Conservation (phyloP, 2,329 filamentous ascomycete species). For the Colletotrichum limetticola region DNA sequence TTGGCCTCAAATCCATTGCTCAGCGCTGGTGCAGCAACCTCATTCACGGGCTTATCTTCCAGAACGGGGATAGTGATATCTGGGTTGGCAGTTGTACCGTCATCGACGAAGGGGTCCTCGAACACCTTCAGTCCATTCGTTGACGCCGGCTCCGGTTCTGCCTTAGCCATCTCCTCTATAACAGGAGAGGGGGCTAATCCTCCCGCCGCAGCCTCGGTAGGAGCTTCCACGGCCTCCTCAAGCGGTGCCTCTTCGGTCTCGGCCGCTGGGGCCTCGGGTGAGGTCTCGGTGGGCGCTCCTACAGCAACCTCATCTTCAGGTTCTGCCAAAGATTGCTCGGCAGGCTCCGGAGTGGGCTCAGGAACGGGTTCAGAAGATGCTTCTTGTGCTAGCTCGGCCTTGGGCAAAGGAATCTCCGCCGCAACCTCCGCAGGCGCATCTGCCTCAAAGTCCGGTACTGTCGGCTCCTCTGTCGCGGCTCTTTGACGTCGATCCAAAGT, state of each 20-base stretch:
- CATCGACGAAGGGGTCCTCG: constrained; percentile 68
- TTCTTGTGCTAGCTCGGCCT: constrained; percentile 24
- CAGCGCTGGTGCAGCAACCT: constrained; percentile 52
- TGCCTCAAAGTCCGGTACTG: neutral
- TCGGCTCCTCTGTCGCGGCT: constrained; percentile 18
- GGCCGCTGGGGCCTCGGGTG: neutral
- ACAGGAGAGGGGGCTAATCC: neutral
- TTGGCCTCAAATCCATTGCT: constrained; percentile 14
- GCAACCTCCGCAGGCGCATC: constrained; percentile 21
- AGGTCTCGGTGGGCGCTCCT: constrained; percentile 25
- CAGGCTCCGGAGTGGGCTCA: constrained; percentile 11
- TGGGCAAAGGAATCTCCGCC: constrained; percentile 24
- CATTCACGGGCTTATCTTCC: constrained; percentile 70
- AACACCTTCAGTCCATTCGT: constrained; percentile 64
- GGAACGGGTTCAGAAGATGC: constrained; percentile 21
- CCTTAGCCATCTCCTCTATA: constrained; percentile 25
- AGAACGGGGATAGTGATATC: constrained; percentile 61
- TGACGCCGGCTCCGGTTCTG: constrained; percentile 41
- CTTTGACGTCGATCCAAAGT: constrained; percentile 36
- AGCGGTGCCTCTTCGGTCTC: neutral
- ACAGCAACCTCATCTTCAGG: constrained; percentile 6
- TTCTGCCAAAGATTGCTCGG: constrained; percentile 42
- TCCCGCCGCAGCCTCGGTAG: constrained; percentile 30
- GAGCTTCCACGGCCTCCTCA: neutral
- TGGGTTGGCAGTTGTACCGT: constrained; percentile 58